phyloP scores from a whole-genome alignment of 2,329 filamentous ascomycete species.

The Scedosporium aurantiacum region DNA sequence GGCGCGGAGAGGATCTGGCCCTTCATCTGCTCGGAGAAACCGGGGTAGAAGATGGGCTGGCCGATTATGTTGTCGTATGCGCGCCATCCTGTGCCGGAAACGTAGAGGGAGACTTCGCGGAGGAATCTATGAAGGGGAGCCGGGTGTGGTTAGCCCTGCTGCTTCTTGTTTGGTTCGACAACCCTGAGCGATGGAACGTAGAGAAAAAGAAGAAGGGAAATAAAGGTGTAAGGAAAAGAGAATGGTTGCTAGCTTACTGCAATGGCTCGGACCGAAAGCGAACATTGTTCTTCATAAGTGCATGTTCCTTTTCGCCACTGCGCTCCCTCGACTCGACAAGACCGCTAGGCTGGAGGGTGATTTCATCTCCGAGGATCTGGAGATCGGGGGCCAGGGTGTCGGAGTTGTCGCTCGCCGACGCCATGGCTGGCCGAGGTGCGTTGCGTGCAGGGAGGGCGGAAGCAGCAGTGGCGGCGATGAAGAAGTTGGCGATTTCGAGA shows the following conservation, averaged over 20 bases:
- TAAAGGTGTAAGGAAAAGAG: neutral
- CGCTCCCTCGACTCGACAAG: constrained; percentile 39
- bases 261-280: constrained; percentile 66
- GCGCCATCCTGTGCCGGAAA: constrained; percentile 89
- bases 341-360: constrained; percentile 64
- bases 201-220: neutral
- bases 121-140: constrained; percentile 54
- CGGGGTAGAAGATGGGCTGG: constrained; percentile 84
- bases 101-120: constrained; percentile 84
- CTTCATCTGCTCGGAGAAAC: constrained; percentile 88
- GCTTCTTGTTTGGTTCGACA: no score
- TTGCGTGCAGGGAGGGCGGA: neutral
- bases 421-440: constrained; percentile 5
- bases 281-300: constrained; percentile 71
- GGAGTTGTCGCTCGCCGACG: constrained; percentile 13
- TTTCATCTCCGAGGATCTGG: constrained; percentile 62
- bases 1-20: constrained; percentile 62
- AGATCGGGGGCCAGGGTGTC: constrained; percentile 56
- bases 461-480: neutral
- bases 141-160: neutral
- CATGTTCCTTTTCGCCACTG: constrained; percentile 50
- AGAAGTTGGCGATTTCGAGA: neutral
- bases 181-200: constrained; percentile 7
- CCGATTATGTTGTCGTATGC: constrained; percentile 86
- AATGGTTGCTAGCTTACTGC: constrained; percentile 28